phyloP scores from a whole-genome alignment of 2,329 filamentous ascomycete genomes.

The Sporothrix brasiliensis region DNA sequence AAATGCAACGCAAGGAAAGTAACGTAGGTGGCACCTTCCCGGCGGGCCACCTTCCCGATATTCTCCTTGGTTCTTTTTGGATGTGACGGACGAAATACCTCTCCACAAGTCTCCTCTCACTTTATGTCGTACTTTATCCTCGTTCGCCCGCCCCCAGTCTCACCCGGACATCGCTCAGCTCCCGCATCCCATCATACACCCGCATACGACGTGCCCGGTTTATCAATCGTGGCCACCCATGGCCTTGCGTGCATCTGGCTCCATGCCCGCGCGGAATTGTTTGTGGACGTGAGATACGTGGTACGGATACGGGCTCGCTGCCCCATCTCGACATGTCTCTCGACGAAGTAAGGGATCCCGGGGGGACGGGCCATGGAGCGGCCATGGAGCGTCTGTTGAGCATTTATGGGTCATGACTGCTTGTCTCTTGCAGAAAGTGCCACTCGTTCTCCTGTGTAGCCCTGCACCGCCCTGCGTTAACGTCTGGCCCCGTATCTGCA shows the following conservation, averaged over 20 bases:
- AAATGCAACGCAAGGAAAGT: slow-evolving; percentile 9
- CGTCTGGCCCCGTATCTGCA: background rate
- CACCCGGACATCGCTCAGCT: background rate
- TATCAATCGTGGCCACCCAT: background rate
- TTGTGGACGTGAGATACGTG: slow-evolving; percentile 7
- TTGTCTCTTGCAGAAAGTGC: background rate
- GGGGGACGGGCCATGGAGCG: slow-evolving; percentile 13
- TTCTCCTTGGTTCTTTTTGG: background rate
- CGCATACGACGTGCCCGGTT: slow-evolving; percentile 14
- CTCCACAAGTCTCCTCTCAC: background rate
- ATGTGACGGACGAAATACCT: slow-evolving; percentile 9
- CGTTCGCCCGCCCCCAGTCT: background rate
- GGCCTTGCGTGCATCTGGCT: slow-evolving; percentile 18
- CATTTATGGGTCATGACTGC: background rate
- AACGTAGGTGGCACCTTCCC: slow-evolving; percentile 23
- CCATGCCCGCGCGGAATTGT: background rate
- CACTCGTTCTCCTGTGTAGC: background rate
- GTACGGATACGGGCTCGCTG: slow-evolving; percentile 2
- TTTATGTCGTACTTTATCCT: background rate
- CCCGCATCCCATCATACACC: slow-evolving; percentile 11
- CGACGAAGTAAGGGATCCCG: background rate
- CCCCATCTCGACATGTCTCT: slow-evolving; percentile 7
- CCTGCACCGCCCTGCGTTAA: slow-evolving; percentile 18
- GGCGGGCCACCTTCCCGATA: slow-evolving; percentile 28
- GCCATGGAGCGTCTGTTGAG: background rate